A percentile compares a stretch with the other conserved stretches of the same genome.
phyloP scores from a whole-genome alignment of 2,329 filamentous ascomycete species.

The Cyclaneusma minus region DNA sequence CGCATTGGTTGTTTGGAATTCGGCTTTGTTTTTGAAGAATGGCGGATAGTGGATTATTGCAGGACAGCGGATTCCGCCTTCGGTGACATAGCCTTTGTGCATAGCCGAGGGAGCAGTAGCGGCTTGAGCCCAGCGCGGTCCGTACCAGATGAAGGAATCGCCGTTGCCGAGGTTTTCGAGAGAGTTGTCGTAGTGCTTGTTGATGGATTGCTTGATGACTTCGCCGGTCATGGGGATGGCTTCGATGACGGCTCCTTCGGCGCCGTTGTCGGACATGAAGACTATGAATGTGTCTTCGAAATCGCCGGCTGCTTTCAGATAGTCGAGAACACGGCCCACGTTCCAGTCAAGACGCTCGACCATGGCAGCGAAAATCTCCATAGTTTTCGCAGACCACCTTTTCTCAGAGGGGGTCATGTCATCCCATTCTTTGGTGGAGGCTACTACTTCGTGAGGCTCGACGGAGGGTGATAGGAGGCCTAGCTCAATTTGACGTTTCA shows the following conservation, averaged over 20 bases:
- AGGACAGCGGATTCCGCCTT: constrained; percentile 23
- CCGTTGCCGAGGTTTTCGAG: constrained; percentile 41
- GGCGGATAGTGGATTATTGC: constrained; percentile 19
- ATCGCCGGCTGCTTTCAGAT: constrained; percentile 38
- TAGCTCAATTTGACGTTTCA: constrained; percentile 38
- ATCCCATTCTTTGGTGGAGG: constrained; percentile 30
- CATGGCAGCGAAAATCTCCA: constrained; percentile 50
- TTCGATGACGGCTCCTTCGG: constrained; percentile 42
- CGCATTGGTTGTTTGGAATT: constrained; percentile 10
- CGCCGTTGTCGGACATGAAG: constrained; percentile 49
- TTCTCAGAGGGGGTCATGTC: constrained; percentile 29
- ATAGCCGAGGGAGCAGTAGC: constrained; percentile 32
- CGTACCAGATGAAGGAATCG: constrained; percentile 45
- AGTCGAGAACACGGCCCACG: constrained; percentile 40
- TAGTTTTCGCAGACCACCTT: constrained; percentile 32
- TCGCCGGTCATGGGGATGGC: constrained; percentile 39
- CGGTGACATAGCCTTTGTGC: constrained; percentile 17
- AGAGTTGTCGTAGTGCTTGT: constrained; percentile 41
- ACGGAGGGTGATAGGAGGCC: constrained; percentile 36
- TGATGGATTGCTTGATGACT: constrained; percentile 34
- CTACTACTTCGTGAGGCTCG: constrained; percentile 32
- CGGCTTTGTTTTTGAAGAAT: constrained; percentile 4
- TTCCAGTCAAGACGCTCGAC: constrained; percentile 45
- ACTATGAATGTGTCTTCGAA: constrained; percentile 48
- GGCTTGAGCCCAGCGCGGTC: constrained; percentile 38